Evolutionary conservation across 257 asterid species (phyloP).

Genomic region (Nicotiana undulata): DNA sequence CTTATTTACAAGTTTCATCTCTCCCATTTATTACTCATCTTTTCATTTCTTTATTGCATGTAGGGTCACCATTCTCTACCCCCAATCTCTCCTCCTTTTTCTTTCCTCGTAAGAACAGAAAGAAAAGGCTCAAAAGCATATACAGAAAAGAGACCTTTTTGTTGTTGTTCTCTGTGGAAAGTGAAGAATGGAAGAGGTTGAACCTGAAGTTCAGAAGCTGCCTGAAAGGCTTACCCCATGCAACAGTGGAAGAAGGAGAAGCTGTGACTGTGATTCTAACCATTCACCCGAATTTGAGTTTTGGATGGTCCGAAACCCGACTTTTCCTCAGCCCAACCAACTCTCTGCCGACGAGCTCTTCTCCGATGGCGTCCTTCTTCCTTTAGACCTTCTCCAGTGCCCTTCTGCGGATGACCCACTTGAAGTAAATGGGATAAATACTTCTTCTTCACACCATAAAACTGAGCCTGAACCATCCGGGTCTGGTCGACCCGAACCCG

Average conservation of each 20-base stretch:
- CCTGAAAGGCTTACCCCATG: conserved; percentile 42
- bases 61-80: background rate
- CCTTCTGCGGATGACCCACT: conserved; percentile 17
- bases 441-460: background rate
- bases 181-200: conserved; percentile 28
- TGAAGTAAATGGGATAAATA: background rate
- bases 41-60: conserved; percentile 15
- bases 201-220: conserved; percentile 17
- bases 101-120: background rate
- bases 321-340: conserved; percentile 60
- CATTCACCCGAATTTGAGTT: conserved; percentile 89
- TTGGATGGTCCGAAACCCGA: conserved; percentile 67
- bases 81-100: background rate
- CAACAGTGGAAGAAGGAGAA: conserved; percentile 41
- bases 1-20: conserved; percentile 11
- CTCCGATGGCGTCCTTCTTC: conserved; percentile 81
- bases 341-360: conserved; percentile 88
- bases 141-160: background rate
- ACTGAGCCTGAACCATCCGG: conserved; percentile 23
- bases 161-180: background rate
- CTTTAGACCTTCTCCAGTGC: conserved; percentile 51
- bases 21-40: conserved; percentile 12
- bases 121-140: background rate
- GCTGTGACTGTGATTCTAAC: conserved; percentile 24
- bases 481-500: conserved; percentile 19